Conservation (phyloP, 208 protist genomes). For the Leishmania turanica region DNA sequence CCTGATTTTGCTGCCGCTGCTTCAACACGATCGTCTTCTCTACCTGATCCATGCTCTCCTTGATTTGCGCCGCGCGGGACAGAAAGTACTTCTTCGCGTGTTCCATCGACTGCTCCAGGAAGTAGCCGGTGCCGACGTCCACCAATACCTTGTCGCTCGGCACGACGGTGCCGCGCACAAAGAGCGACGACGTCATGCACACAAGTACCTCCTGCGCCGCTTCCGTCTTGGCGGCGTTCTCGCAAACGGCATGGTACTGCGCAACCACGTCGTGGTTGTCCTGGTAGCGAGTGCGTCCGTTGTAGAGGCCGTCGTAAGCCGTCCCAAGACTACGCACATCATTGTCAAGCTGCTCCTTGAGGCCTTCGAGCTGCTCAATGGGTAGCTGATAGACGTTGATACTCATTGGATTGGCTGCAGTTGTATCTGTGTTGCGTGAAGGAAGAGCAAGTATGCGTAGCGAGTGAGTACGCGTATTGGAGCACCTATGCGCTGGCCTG, state of each 20-base stretch:
- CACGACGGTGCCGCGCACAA: conserved; percentile 68
- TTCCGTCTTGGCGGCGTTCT: conserved; percentile 38
- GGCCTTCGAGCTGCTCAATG: conserved; percentile 86
- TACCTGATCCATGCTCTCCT: conserved; percentile 78
- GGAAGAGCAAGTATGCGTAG: neutral
- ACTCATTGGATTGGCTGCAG: neutral
- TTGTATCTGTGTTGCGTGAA: neutral
- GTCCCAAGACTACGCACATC: conserved; percentile 76
- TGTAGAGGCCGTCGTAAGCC: conserved; percentile 82
- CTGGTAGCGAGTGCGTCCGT: conserved; percentile 71
- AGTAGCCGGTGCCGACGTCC: conserved; percentile 90
- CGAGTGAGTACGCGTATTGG: neutral
- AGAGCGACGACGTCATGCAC: conserved; percentile 85
- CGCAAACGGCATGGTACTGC: conserved; percentile 67
- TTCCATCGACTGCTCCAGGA: conserved; percentile 77
- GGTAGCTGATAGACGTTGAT: conserved; percentile 83
- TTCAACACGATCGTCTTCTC: conserved; percentile 78
- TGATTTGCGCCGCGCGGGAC: conserved; percentile 72
- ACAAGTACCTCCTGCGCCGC: conserved; percentile 69
- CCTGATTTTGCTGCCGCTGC: conserved; percentile 83
- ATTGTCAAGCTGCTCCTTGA: conserved; percentile 85
- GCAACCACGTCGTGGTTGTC: conserved; percentile 76
- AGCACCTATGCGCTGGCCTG: neutral
- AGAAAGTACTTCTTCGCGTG: conserved; percentile 75
- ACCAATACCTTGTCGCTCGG: conserved; percentile 77